phyloP scores from a whole-genome alignment of 2,329 filamentous ascomycete genomes.

The Orbilia blumenaviensis region DNA sequence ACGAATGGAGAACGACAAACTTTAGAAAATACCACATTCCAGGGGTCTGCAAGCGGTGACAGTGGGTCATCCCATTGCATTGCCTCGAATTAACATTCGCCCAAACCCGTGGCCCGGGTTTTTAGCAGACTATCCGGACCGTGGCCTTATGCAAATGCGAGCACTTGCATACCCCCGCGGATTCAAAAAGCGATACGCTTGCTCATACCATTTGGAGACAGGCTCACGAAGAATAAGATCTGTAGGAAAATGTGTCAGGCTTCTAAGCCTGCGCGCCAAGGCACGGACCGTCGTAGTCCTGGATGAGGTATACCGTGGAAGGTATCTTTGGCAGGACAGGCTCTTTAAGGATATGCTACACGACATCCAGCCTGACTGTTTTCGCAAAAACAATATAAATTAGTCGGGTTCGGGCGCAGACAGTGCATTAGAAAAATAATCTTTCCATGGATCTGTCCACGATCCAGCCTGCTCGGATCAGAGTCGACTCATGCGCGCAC shows the following conservation, averaged over 20 bases:
- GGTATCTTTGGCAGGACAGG: background rate
- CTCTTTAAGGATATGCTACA: background rate
- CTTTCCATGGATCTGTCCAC: background rate
- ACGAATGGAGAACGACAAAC: background rate
- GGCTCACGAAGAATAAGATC: background rate
- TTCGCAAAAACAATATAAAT: background rate
- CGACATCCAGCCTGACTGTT: background rate
- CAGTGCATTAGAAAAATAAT: background rate
- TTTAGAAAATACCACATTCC: constrained; percentile 32
- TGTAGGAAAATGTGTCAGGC: background rate
- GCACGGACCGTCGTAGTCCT: background rate
- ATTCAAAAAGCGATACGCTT: constrained; percentile 6
- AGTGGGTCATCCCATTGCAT: no score
- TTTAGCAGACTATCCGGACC: background rate
- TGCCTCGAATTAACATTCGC: background rate
- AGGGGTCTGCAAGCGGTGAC: constrained; percentile 14
- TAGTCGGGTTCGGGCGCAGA: background rate
- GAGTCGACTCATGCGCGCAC: background rate
- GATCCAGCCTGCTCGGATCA: background rate
- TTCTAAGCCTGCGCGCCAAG: constrained; percentile 11
- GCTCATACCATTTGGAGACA: constrained; percentile 18
- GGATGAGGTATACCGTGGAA: constrained; percentile 8
- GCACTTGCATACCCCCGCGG: background rate
- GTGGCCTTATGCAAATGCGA: background rate
- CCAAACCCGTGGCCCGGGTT: no score